These are phyloP conservation scores for Penstemon newberryi DNA, from an alignment of 257 asterid genomes.

Conservation along the genomic window DNA sequence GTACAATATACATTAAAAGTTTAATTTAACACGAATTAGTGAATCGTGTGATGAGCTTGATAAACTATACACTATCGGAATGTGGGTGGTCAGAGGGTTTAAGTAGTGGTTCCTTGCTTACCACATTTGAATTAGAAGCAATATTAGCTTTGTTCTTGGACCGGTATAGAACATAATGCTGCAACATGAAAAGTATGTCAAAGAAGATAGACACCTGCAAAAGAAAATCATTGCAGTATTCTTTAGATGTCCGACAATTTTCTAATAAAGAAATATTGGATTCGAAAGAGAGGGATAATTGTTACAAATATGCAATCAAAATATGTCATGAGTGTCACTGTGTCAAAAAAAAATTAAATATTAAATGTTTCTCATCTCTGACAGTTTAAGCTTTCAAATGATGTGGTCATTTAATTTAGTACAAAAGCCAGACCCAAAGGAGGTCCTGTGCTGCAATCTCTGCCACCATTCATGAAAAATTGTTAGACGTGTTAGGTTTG, in stretches of 20 bases:
- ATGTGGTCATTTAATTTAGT: too few species aligned
- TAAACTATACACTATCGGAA: slow-evolving; percentile 39
- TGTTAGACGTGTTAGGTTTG: too few species aligned
- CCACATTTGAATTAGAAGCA: slow-evolving; percentile 41
- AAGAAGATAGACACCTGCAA: slow-evolving; percentile 76
- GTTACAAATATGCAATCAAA: neutral
- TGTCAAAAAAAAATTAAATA: too few species aligned
- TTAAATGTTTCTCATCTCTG: too few species aligned
- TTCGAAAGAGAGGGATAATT: neutral
- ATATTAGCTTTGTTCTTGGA: slow-evolving; percentile 26
- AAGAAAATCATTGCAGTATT: neutral
- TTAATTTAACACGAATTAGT: neutral
- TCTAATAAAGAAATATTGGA: too few species aligned
- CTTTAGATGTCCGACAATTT: too few species aligned
- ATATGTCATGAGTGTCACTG: too few species aligned
- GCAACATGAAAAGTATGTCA: slow-evolving; percentile 81
- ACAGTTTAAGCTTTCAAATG: too few species aligned
- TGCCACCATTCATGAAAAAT: too few species aligned
- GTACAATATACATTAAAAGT: slow-evolving; percentile 3
- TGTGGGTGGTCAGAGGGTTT: slow-evolving; percentile 37
- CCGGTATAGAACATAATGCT: slow-evolving; percentile 74
- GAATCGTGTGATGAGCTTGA: slow-evolving; percentile 12
- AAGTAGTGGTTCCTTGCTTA: slow-evolving; percentile 59
- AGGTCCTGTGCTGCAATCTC: too few species aligned
- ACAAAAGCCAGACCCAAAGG: too few species aligned